Evolutionary conservation across 2,329 filamentous ascomycete species (phyloP), one percentile per base, ranked within the genome.

Genomic region (Hysterium pulicare): DNA sequence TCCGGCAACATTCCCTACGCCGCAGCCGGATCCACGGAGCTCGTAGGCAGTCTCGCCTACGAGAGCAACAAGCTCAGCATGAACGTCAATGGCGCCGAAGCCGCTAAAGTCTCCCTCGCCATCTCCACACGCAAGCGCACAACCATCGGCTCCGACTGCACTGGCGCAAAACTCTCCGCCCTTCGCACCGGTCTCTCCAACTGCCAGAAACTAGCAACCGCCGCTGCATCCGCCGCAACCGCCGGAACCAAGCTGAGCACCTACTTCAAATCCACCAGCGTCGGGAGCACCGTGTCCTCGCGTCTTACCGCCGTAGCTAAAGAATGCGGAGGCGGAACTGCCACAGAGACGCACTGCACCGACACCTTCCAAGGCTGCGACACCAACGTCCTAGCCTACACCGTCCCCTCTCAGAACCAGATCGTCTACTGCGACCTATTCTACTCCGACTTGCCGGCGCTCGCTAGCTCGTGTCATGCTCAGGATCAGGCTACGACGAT

Each of bases 401-500:
- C 81, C 0, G 63, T 82, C 4, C 78, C 79, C 1, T 66, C 70
- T 2, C 55, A 53, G 21, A 76, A 75, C 60, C 68, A 74, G 57
- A 78, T 84, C 62, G 78, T 76, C 42, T 83, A 83, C 68, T 86
- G 82, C 66, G 69, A 73, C 11, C 62, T 79, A 16, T 82, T 76
- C 66, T 86, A 82, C 69, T 74, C 57, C 33, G 67, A 61, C 10
- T 71, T 86, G 7, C 70, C 77, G 0, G 69, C 71, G 2, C 45
- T 79, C 22, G 67, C 74, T 7, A 53, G 51, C 7, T 64, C 59
- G 1, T 87, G 83, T 69, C 80, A 85, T 58, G 74, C 55, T 2
- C 82, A 86, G 65, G 83, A 85, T 57, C 79, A 83, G 66, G 79
- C 78, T 2, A 82, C 76, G 9, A 85, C 82, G 11, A 74, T 74